A percentile compares a stretch with the other conserved stretches of the same genome.
These are phyloP conservation scores for Eremochloa ophiuroides DNA, from an alignment of 176 grass and related monocot species.

Conservation along the genomic window DNA sequence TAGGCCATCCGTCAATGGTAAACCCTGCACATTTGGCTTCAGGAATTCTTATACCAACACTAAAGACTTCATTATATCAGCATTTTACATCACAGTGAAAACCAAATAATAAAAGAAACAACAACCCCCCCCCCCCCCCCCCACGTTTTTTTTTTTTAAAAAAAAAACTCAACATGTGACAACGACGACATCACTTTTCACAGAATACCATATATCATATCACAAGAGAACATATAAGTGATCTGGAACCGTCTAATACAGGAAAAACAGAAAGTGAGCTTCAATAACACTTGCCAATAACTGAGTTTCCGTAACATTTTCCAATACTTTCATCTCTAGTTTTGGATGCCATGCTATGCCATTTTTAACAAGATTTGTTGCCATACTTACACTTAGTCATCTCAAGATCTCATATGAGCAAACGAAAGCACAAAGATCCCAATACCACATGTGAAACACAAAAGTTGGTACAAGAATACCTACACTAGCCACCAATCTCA, in stretches of 20 bases:
- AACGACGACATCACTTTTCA: not conserved
- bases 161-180: not conserved
- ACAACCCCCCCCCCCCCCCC: not conserved
- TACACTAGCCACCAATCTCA: not conserved
- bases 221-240: not conserved
- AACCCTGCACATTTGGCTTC: not conserved
- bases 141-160: too few species aligned
- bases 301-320: not conserved
- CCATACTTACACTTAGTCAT: not conserved
- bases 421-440: not conserved
- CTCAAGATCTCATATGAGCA: not conserved
- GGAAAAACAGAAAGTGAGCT: not conserved
- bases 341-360: not conserved
- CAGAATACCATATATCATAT: not conserved
- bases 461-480: not conserved
- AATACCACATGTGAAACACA: not conserved
- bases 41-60: not conserved
- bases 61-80: not conserved
- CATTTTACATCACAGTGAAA: not conserved
- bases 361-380: slow-evolving; percentile 1
- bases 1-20: not conserved
- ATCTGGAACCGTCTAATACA: not conserved
- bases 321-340: not conserved
- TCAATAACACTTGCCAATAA: not conserved
- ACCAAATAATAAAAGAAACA: not conserved